These are phyloP conservation scores for Albizia julibrissin DNA, from an alignment of 306 rosid species.

Conservation along the genomic window DNA sequence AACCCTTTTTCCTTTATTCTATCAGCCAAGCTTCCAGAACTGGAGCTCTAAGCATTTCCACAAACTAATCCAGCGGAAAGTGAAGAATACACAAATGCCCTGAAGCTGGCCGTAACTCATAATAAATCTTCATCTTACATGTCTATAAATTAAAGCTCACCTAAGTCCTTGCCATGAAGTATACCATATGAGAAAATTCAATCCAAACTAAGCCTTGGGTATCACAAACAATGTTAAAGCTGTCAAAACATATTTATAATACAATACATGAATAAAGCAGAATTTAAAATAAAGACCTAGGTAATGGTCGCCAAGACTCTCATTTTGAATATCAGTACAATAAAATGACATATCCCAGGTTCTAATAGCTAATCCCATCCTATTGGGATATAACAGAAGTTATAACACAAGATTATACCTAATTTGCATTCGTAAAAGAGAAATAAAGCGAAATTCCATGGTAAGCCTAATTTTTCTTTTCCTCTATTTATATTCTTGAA, in stretches of 20 bases:
- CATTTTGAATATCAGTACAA: neutral
- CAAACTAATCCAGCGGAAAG: conserved; percentile 2
- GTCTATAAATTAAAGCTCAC: conserved; percentile 41
- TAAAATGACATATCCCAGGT: neutral
- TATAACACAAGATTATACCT: neutral
- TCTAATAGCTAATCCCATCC: neutral
- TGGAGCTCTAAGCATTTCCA: neutral
- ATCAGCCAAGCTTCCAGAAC: too few relatives aligned
- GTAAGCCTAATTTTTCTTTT: neutral
- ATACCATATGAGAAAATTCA: conserved; percentile 80
- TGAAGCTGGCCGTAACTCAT: neutral
- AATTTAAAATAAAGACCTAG: neutral
- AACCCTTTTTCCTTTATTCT: too few relatives aligned
- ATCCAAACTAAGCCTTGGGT: conserved; percentile 70
- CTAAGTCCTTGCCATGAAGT: conserved; percentile 91
- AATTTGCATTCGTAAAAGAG: neutral
- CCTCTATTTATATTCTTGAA: too few relatives aligned
- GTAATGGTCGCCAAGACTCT: conserved; percentile 9
- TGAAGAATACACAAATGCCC: neutral
- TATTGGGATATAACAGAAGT: neutral
- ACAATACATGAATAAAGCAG: neutral
- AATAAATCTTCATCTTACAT: neutral
- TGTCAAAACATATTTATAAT: conserved; percentile 46
- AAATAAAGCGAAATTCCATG: neutral
- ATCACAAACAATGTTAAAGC: conserved; percentile 84